Base-by-base conservation (phyloP, 129 eudicot genomes). In the Logfia minima region DNA sequence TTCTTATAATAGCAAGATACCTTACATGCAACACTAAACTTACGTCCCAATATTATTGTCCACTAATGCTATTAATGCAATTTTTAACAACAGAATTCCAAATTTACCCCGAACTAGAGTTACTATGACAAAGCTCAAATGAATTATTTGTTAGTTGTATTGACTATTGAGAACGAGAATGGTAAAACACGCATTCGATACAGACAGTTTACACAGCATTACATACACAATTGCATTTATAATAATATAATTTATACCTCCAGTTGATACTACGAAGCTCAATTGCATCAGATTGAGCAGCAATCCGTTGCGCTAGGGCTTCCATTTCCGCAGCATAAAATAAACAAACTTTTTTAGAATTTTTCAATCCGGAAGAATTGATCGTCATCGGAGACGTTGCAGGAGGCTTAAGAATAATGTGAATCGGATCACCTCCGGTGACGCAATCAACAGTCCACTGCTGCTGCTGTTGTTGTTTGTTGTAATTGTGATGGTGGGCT, bases 371-470 rank as follows among this genome's bases (percentile, higher is more conserved):
- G 34, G 70, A 26, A 10, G 17, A 65, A 73, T 72, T 63, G 6
- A 93, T 77, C 10, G 83, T 77, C 85, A 84, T 83, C 63, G 86
- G 84, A 17, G 86, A 10, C 0, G 94, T 24, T 6, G 80, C 26
- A 1, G 96, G 86, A 53, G 98, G 95, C 73, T 89, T 87, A 18
- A 92, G 92, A 18, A 91, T 91, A 37, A 94, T 87, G 78, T 91
- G 97, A 68, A 94, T 91, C 1, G 99, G 99, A 68, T 91, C 96
- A 37, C 77, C 70, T 31, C 90, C 90, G 19, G 93, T 62, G 3
- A 86, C 91, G 66, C 95, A 89, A 72, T 91, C 99, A 8, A 94
- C 89, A 1, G 97, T 94, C 99, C 99, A 94, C 72, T 35, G 72
- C 29, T 35, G 72, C 9, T 72, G 78, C 7, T 80, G 75, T 2